Base-by-base conservation (phyloP, 179 eudicot species). In the Actinidia chinensis region DNA sequence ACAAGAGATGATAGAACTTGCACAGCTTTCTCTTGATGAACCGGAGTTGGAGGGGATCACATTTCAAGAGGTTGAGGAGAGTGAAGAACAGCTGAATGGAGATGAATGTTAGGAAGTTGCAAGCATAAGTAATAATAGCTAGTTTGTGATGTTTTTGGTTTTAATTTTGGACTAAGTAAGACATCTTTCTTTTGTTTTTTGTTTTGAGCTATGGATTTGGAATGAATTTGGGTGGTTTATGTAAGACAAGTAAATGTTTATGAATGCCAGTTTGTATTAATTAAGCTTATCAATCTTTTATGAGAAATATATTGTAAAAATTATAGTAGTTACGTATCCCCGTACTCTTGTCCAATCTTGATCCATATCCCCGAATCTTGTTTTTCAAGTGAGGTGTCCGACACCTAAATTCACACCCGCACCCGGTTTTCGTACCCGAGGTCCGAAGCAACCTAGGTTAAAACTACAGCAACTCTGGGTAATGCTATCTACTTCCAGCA, bases 401-500 rank as follows among this genome's bases (percentile, higher is more conserved):
- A 63, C 68, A 13, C 68, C 68, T 28, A 63, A 17, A 63, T 63
- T 63, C n/a, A n/a, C 68, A 28, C 42, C 33, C 67, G 59, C 60
- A n/a, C n/a, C n/a, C n/a, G n/a, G n/a, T n/a, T n/a, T n/a, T n/a
- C n/a, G n/a, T n/a, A n/a, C n/a, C n/a, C n/a, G n/a, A n/a, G n/a
- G n/a, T n/a, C n/a, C n/a, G n/a, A n/a, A n/a, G n/a, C n/a, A n/a
- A n/a, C n/a, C n/a, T n/a, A n/a, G n/a, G n/a, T n/a, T 1, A 36
- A 36, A 36, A 36, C 40, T 36, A 3, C 3, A 1, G 40, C 2
- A 36, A 36, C 40, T 36, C 4, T 36, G 40, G 4, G 40, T 36
- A 36, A 36, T 36, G 40, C 4, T 36, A 3, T 36, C 2, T 36
- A 36, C 40, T 36, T 36, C 2, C 40, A 36, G 40, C 40, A 36